These are phyloP conservation scores for Lepiota subincarnata DNA, from an alignment of 768 basidiomycete species.

Conservation along the genomic window DNA sequence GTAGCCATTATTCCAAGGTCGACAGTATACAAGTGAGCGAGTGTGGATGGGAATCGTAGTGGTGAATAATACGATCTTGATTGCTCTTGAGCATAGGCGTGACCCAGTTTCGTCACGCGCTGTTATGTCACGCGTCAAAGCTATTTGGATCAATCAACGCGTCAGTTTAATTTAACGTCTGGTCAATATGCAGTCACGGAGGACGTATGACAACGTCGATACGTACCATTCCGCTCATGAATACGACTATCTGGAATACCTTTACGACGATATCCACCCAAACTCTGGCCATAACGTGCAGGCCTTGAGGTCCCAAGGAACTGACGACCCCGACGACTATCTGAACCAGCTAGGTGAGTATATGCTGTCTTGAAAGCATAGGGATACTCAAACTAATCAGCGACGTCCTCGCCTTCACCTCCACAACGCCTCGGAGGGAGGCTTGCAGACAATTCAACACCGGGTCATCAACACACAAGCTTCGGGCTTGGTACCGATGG, in stretches of 20 bases:
- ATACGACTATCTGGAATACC: slow-evolving; percentile 3
- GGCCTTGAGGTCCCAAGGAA: neutral
- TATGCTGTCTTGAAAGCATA: slow-evolving; percentile 4
- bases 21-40: neutral
- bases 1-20: slow-evolving; percentile 22
- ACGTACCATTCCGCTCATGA: neutral
- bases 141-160: neutral
- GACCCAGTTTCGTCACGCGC: neutral
- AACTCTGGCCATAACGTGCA: neutral
- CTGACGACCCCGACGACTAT: slow-evolving; percentile 15
- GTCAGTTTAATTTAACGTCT: neutral
- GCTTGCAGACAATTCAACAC: neutral
- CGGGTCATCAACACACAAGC: neutral
- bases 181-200: neutral
- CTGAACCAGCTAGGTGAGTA: slow-evolving; percentile 13
- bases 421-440: slow-evolving; percentile 17
- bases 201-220: neutral
- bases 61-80: slow-evolving; percentile 7
- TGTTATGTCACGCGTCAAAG: neutral
- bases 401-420: slow-evolving; percentile 32
- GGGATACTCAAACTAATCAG: slow-evolving; percentile 10
- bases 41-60: neutral
- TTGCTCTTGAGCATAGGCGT: neutral
- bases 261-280: neutral
- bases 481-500: neutral